phyloP scores from a whole-genome alignment of 306 rosid genomes.

The Citrullus colocynthis region DNA sequence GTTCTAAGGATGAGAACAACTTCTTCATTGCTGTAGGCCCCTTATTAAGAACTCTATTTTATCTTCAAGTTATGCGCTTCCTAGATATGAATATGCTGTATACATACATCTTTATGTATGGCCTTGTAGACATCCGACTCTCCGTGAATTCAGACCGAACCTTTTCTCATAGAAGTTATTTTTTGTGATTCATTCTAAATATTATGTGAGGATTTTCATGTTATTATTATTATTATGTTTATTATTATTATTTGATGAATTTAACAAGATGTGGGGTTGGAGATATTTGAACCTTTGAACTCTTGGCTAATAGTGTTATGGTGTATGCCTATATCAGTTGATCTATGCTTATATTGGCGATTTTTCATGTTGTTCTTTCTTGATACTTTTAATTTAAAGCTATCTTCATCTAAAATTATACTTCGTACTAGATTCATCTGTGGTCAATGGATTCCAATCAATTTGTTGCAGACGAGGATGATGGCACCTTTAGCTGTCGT shows the following conservation, averaged over 20 bases:
- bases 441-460: conserved; percentile 83
- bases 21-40: background rate
- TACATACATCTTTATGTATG: background rate
- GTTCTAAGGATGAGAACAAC: background rate
- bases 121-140: background rate
- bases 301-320: background rate
- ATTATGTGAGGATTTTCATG: too few relatives aligned
- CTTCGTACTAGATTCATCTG: conserved; percentile 39
- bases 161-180: background rate
- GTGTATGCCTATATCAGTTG: background rate
- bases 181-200: background rate
- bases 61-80: background rate
- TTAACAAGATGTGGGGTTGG: background rate
- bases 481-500: conserved; percentile 70
- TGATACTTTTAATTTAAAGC: background rate
- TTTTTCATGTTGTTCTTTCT: background rate
- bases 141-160: background rate
- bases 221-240: too few relatives aligned
- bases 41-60: background rate
- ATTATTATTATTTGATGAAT: too few relatives aligned
- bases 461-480: conserved; percentile 87
- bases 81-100: background rate
- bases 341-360: background rate
- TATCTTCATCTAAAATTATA: conserved; percentile 4
- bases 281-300: background rate